A percentile compares a stretch with the other conserved stretches of the same genome.
phyloP scores from a whole-genome alignment of 345 rosid species.

The Pelargonium nanum region DNA sequence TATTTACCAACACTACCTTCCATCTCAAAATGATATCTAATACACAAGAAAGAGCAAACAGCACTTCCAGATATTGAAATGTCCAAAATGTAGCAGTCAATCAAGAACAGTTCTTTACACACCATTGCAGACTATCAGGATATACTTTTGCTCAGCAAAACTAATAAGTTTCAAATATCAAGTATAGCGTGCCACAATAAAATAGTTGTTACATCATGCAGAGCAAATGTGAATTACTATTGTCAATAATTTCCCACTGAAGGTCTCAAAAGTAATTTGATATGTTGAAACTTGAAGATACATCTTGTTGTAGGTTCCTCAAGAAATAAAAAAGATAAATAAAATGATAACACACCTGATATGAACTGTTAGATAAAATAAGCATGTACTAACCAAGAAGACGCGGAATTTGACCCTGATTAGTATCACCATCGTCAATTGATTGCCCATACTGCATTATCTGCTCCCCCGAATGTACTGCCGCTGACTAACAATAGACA shows the following conservation, averaged over 20 bases:
- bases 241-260: too few relatives aligned
- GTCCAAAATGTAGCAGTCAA: neutral
- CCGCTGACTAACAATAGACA: conserved; percentile 42
- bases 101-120: neutral
- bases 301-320: neutral
- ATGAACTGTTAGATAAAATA: neutral
- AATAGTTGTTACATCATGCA: neutral
- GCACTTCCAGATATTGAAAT: neutral
- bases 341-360: neutral
- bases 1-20: too few relatives aligned
- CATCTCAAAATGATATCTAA: too few relatives aligned
- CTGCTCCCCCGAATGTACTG: conserved; percentile 67
- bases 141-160: neutral
- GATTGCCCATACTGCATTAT: conserved; percentile 73
- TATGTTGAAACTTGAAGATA: neutral
- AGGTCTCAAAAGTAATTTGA: neutral
- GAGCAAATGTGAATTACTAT: neutral
- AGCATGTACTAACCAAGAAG: conserved; percentile 56
- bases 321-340: neutral
- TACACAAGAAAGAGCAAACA: too few relatives aligned
- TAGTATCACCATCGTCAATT: conserved; percentile 51
- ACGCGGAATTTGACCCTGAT: conserved; percentile 65
- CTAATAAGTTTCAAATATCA: neutral
- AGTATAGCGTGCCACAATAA: neutral
- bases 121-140: neutral